A percentile compares a stretch with the other conserved stretches of the same genome.
Conservation (phyloP, 148 eudicot genomes). For the Agrostemma githago region DNA sequence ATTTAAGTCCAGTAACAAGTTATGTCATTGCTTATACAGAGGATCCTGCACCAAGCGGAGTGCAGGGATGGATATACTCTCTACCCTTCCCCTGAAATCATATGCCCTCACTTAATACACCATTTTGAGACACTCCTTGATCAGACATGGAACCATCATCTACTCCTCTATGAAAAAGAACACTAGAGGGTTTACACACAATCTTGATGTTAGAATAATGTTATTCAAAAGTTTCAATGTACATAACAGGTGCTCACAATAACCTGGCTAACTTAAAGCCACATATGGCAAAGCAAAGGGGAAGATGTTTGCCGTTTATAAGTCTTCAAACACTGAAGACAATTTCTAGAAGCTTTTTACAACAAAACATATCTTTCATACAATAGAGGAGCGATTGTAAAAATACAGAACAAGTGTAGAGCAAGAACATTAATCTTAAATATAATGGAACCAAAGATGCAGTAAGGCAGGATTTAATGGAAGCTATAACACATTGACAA, state of each 20-base stretch:
- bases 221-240: not conserved
- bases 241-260: not conserved
- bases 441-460: not conserved
- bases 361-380: not conserved
- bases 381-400: not conserved
- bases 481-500: not conserved
- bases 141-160: not conserved
- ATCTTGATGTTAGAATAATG: not conserved
- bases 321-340: not conserved
- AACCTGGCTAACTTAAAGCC: not conserved
- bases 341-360: not conserved
- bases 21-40: not conserved
- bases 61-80: not conserved
- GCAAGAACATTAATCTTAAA: not conserved
- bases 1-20: not conserved
- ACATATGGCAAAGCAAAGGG: not conserved
- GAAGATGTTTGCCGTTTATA: not conserved
- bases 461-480: no score
- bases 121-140: not conserved
- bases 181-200: no score
- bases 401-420: not conserved
- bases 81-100: not conserved
- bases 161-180: not conserved
- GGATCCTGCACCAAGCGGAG: not conserved
- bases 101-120: not conserved